These are phyloP conservation scores for Chrysanthemum seticuspe DNA, from an alignment of 129 eudicot species.

Conservation along the genomic window DNA sequence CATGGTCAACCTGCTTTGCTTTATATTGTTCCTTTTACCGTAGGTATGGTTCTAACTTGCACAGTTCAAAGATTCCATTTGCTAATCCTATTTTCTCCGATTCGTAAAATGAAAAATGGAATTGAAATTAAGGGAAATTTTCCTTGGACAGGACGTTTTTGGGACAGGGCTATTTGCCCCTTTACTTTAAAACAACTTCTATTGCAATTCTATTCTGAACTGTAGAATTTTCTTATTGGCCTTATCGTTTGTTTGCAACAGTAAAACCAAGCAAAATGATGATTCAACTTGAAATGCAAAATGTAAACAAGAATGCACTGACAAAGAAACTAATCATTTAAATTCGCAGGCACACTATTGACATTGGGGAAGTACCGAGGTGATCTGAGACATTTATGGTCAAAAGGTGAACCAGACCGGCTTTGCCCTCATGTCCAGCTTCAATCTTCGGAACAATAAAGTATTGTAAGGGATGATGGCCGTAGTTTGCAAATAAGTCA, in stretches of 20 bases:
- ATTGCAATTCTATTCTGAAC: too few species aligned
- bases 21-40: conserved; percentile 93
- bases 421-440: conserved; percentile 89
- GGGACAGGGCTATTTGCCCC: too few species aligned
- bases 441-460: conserved; percentile 43
- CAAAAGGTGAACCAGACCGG: conserved; percentile 77
- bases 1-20: conserved; percentile 99
- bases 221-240: too few species aligned
- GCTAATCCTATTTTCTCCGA: too few species aligned
- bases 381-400: conserved; percentile 78
- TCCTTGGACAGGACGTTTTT: too few species aligned
- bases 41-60: conserved; percentile 41
- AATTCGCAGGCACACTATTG: conserved; percentile 68
- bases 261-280: neutral
- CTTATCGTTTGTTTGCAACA: neutral
- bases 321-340: conserved; percentile 13
- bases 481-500: conserved; percentile 24
- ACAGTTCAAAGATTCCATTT: too few species aligned
- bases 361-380: conserved; percentile 70
- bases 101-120: too few species aligned
- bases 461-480: conserved; percentile 13
- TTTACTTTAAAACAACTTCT: too few species aligned
- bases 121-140: too few species aligned
- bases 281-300: neutral
- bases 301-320: neutral